These are phyloP conservation scores for Blepharisma undulans DNA, from an alignment of 169 alveolate species.

Conservation along the genomic window DNA sequence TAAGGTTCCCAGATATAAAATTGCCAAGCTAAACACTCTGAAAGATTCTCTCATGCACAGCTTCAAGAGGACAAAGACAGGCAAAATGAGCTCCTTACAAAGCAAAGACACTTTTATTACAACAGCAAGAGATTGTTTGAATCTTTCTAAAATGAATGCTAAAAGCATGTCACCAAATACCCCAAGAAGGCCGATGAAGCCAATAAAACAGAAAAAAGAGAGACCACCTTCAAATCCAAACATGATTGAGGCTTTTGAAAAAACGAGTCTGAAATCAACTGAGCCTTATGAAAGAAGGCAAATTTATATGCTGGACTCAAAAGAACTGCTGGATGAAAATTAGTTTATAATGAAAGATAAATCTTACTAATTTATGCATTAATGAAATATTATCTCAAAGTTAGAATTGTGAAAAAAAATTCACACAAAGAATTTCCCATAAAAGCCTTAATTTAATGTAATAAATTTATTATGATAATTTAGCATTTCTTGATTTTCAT, in stretches of 20 bases:
- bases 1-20: constrained; percentile 5
- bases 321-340: neutral
- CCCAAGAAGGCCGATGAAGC: neutral
- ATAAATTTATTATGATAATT: too few relatives aligned
- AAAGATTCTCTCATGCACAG: neutral
- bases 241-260: neutral
- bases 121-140: neutral
- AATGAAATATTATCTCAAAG: too few relatives aligned
- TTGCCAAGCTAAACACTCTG: neutral
- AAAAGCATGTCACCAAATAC: neutral
- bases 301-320: neutral
- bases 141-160: neutral
- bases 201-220: neutral
- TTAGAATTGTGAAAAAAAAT: too few relatives aligned
- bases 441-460: too few relatives aligned
- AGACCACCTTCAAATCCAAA: neutral
- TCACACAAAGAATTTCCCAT: too few relatives aligned
- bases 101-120: neutral
- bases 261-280: neutral
- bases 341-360: neutral
- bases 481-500: too few relatives aligned
- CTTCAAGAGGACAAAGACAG: neutral
- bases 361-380: too few relatives aligned
- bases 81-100: neutral
- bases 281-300: neutral